Conservation (phyloP, 1,139 yeast genomes). For the Debaryomyces sp. region DNA sequence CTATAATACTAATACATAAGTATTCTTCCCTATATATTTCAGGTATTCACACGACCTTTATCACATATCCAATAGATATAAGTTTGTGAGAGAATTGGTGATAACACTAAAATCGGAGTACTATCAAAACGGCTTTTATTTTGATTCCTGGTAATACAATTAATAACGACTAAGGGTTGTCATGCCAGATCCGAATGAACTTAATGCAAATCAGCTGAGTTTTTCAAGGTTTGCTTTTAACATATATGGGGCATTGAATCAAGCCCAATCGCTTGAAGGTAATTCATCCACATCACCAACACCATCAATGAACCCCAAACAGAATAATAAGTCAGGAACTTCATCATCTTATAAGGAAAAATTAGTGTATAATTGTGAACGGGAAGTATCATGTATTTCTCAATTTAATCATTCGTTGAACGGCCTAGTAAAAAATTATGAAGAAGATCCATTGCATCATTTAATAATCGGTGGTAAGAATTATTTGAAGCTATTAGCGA, state of each 20-base stretch:
- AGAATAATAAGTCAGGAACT: constrained; percentile 11
- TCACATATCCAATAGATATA: background rate
- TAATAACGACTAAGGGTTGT: background rate
- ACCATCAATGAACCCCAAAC: constrained; percentile 16
- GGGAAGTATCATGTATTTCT: constrained; percentile 31
- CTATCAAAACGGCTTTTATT: background rate
- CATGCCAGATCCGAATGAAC: constrained; percentile 9
- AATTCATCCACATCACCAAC: constrained; percentile 21
- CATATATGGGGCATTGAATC: constrained; percentile 32
- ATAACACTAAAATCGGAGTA: constrained; percentile 1
- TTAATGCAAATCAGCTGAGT: constrained; percentile 21
- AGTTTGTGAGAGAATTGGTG: constrained; percentile 2
- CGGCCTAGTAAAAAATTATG: constrained; percentile 8
- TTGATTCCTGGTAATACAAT: background rate
- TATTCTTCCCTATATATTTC: too few species aligned
- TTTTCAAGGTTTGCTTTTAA: constrained; percentile 39
- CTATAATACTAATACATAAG: too few species aligned
- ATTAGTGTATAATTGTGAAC: constrained; percentile 29
- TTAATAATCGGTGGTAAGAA: constrained; percentile 65
- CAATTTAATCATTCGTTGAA: constrained; percentile 24
- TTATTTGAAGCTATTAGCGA: constrained; percentile 50
- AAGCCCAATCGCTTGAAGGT: constrained; percentile 17
- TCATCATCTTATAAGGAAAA: constrained; percentile 14
- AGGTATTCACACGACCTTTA: too few species aligned
- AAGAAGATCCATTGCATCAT: constrained; percentile 31